Percentiles rank a stretch among this genome's conserved stretches.
phyloP scores from a whole-genome alignment of 805 yeast species.

The Pichia gijzeniarum region DNA sequence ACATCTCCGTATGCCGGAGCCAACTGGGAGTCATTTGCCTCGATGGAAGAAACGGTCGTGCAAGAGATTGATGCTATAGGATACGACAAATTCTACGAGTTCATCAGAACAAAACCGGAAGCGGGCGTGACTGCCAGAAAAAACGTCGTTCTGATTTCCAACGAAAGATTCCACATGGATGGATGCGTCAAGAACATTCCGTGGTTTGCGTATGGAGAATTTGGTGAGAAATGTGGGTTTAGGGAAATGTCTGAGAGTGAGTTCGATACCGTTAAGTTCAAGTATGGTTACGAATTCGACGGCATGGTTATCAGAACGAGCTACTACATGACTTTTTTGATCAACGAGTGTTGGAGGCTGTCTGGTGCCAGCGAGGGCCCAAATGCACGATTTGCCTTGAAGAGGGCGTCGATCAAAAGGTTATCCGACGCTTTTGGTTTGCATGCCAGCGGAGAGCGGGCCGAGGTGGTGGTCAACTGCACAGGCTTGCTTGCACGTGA shows the following conservation, averaged over 20 bases:
- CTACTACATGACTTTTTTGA: slow-evolving; percentile 25
- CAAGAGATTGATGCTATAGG: slow-evolving; percentile 42
- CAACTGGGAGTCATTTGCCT: slow-evolving; percentile 60
- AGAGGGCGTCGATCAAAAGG: slow-evolving; percentile 35
- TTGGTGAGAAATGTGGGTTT: slow-evolving; percentile 30
- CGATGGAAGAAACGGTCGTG: slow-evolving; percentile 29
- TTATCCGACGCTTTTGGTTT: slow-evolving; percentile 44
- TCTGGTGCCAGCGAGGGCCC: slow-evolving; percentile 12
- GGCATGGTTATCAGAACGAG: slow-evolving; percentile 27
- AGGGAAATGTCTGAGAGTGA: slow-evolving; percentile 31
- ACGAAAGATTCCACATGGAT: slow-evolving; percentile 15
- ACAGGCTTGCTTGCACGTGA: slow-evolving; percentile 45
- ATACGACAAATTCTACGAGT: slow-evolving; percentile 39
- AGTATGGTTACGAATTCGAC: slow-evolving; percentile 41
- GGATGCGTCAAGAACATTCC: slow-evolving; percentile 25
- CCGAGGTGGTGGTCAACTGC: slow-evolving; percentile 51
- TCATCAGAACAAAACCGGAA: slow-evolving; percentile 42
- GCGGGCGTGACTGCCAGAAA: slow-evolving; percentile 39
- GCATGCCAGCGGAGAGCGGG: slow-evolving; percentile 33
- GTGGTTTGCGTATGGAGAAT: slow-evolving; percentile 38
- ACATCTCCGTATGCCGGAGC: slow-evolving; percentile 72
- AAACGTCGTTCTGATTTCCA: slow-evolving; percentile 17
- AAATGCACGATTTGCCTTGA: slow-evolving; percentile 41
- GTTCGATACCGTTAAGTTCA: slow-evolving; percentile 28
- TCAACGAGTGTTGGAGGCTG: slow-evolving; percentile 27